Base-by-base conservation (phyloP, 352 stramenopile genomes). In the Peronospora farinosa region DNA sequence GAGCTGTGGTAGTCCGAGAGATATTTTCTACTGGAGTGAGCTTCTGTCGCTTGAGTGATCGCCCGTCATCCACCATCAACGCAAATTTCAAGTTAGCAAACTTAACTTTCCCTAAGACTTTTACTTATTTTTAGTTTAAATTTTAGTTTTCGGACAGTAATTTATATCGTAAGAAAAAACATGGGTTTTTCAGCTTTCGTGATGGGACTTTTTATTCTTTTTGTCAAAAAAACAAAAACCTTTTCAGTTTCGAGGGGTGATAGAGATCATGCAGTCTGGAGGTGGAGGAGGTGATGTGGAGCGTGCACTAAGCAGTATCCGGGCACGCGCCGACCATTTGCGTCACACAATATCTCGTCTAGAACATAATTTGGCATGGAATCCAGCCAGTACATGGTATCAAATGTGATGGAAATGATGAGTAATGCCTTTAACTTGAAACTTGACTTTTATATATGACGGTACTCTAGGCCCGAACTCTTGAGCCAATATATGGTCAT, bases 401-500 rank as follows among this genome's bases (percentile, higher is more conserved):
- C 19, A 47, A 23, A 17, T 12, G 16, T 5, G 37, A 2, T n/a
- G 5, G 3, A n/a, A 27, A 44, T 16, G 19, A 30, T 10, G 10
- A 7, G 17, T 44, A 9, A 16, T 9, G 8, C 38, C 6, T 44
- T 16, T 16, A n/a, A n/a, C n/a, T n/a, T 3, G 2, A 28, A 4
- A 9, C 0, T 1, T 42, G n/a, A 30, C 23, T 15, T 40, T 25
- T 13, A 11, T 17, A 11, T 17, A 2, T 44, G 32, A 12, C 10
- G 7, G 28, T 2, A 3, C 12, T 32, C 0, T 32, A 89, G 78
- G 78, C 81, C 81, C 1, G 78, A 92, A 54, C 67, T 90, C 31
- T 57, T 92, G 39, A 87, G 81, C 45, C 79, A 92, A 64, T 92
- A 85, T 58, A 85, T 88, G 73, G 81, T 92, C 32, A 88, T 92